phyloP scores from a whole-genome alignment of 2,329 filamentous ascomycete genomes.

The Hypomyces rosellus region DNA sequence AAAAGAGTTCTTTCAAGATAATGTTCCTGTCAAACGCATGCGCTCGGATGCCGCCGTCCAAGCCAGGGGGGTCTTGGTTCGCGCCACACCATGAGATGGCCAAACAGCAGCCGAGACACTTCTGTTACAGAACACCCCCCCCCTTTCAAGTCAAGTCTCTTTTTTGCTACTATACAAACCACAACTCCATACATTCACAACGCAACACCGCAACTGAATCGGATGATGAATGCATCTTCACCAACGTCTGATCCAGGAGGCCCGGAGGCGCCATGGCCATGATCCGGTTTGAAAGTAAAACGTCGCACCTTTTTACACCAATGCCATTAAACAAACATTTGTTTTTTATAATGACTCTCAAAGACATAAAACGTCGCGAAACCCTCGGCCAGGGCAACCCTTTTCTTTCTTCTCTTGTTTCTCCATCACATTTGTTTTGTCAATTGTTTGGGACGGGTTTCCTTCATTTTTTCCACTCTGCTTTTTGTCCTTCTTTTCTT shows the following conservation, averaged over 20 bases:
- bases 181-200: conserved; percentile 13
- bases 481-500: conserved; percentile 15
- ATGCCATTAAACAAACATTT: too few relatives aligned
- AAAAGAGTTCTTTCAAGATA: too few relatives aligned
- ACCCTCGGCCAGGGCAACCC: too few relatives aligned
- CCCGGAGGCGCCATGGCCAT: conserved; percentile 1
- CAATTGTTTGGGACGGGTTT: conserved; percentile 9
- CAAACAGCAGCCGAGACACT: conserved; percentile 30
- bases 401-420: conserved; percentile 9
- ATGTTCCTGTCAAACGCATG: not conserved
- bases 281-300: not conserved
- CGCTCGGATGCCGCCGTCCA: conserved; percentile 6
- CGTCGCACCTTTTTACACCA: too few relatives aligned
- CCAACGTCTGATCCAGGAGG: too few relatives aligned
- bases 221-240: conserved; percentile 9
- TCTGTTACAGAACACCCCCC: conserved; percentile 27
- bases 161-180: conserved; percentile 3
- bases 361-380: conserved; percentile 15
- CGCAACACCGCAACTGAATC: conserved; percentile 4
- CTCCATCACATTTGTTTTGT: conserved; percentile 14
- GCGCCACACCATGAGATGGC: conserved; percentile 14
- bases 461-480: conserved; percentile 13
- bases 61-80: conserved; percentile 7
- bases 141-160: not conserved
- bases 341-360: not conserved